Evolutionary conservation across 169 alveolate species (phyloP).

Genomic region (Plasmodium gonderi): DNA sequence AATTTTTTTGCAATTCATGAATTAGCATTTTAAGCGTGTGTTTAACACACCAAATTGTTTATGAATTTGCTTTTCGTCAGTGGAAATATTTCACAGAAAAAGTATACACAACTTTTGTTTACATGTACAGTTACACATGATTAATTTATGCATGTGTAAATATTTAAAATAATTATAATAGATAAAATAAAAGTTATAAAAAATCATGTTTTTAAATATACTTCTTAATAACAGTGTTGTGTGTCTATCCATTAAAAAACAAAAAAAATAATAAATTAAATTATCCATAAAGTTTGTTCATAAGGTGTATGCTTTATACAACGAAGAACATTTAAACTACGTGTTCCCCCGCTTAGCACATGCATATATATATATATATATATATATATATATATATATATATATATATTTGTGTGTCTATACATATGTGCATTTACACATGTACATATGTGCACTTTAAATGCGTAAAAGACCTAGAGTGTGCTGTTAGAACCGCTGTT

Average conservation of each 20-base stretch:
- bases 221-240: too few species aligned
- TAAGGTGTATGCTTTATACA: too few species aligned
- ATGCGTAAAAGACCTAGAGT: not conserved
- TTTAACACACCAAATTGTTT: not conserved
- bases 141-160: not conserved
- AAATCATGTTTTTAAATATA: too few species aligned
- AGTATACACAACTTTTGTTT: not conserved
- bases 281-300: too few species aligned
- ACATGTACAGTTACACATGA: not conserved
- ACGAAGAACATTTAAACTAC: too few species aligned
- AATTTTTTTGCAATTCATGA: not conserved
- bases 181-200: too few species aligned
- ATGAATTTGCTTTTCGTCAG: not conserved
- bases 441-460: not conserved
- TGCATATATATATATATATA: too few species aligned
- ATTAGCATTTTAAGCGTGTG: not conserved
- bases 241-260: too few species aligned
- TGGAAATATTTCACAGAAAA: not conserved
- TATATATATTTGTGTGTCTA: too few species aligned
- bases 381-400: too few species aligned
- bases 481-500: not conserved
- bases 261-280: too few species aligned
- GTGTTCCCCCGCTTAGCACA: too few species aligned
- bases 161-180: not conserved
- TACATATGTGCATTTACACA: not conserved